These are phyloP conservation scores for Incumbomyces delicatus DNA, from an alignment of 2,329 filamentous ascomycete species.

Conservation along the genomic window DNA sequence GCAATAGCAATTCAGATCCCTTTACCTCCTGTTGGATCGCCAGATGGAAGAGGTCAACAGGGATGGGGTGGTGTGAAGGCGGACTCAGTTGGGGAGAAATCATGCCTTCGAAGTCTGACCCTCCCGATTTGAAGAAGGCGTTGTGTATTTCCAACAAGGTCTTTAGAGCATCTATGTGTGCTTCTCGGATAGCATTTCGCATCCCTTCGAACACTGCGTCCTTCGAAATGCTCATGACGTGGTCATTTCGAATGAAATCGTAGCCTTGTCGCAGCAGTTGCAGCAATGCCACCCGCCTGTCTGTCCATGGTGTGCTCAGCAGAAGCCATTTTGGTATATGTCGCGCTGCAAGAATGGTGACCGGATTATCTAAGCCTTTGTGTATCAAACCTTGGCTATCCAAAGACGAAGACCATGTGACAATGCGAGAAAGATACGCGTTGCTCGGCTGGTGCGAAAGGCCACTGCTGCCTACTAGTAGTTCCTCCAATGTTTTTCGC, in stretches of 20 bases:
- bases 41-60: constrained; percentile 15
- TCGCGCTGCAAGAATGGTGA: constrained; percentile 17
- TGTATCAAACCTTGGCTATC: constrained; percentile 13
- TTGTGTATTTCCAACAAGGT: constrained; percentile 28
- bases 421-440: constrained; percentile 9
- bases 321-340: constrained; percentile 29
- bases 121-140: constrained; percentile 5
- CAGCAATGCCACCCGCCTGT: constrained; percentile 25
- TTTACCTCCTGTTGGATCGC: constrained; percentile 3
- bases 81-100: neutral
- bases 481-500: constrained; percentile 1
- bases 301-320: constrained; percentile 22
- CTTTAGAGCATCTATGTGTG: constrained; percentile 25
- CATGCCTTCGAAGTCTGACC: neutral
- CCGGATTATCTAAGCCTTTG: constrained; percentile 10
- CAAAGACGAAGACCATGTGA: constrained; percentile 14
- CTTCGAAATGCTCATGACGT: constrained; percentile 23
- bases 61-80: constrained; percentile 8
- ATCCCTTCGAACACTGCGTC: constrained; percentile 31
- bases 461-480: constrained; percentile 1
- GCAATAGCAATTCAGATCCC: constrained; percentile 4
- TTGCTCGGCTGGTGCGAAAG: neutral
- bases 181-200: constrained; percentile 27
- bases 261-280: constrained; percentile 28
- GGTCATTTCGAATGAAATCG: constrained; percentile 16